These are phyloP conservation scores for Neoboletus magnificus DNA, from an alignment of 768 basidiomycete species.

Conservation along the genomic window DNA sequence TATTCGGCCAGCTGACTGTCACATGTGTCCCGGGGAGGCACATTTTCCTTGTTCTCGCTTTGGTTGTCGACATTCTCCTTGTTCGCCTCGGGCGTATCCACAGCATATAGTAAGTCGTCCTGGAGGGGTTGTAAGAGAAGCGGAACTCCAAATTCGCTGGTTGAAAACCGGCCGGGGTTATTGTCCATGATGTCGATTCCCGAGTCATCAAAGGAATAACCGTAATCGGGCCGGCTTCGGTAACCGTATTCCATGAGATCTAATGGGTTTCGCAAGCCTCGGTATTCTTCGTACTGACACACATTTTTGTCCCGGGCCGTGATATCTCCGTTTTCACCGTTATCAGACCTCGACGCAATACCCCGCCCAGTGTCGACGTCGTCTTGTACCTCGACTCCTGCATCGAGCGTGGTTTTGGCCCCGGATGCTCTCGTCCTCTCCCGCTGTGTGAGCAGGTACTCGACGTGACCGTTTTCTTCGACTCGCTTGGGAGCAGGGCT, in stretches of 20 bases:
- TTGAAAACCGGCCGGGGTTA: background rate
- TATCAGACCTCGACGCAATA: background rate
- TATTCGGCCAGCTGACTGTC: background rate
- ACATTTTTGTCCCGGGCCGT: background rate
- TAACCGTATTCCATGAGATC: background rate
- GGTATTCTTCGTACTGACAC: background rate
- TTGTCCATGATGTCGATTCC: constrained; percentile 15
- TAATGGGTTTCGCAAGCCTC: background rate
- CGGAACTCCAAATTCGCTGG: constrained; percentile 5
- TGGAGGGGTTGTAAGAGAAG: constrained; percentile 9
- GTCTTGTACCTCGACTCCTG: background rate
- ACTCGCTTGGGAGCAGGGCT: constrained; percentile 22
- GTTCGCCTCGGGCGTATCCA: constrained; percentile 5
- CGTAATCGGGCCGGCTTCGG: background rate
- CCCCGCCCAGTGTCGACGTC: background rate
- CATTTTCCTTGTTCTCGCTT: constrained; percentile 19
- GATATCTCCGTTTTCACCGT: background rate
- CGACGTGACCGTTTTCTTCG: constrained; percentile 11
- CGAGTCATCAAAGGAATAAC: constrained; percentile 12
- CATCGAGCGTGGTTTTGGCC: background rate
- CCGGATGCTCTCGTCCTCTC: constrained; percentile 21
- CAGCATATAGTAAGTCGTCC: background rate
- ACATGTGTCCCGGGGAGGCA: constrained; percentile 2
- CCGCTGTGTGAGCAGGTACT: constrained; percentile 25
- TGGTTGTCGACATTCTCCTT: constrained; percentile 11